Conservation (phyloP, 2,329 filamentous ascomycete genomes). For the Parascedosporium putredinis region DNA sequence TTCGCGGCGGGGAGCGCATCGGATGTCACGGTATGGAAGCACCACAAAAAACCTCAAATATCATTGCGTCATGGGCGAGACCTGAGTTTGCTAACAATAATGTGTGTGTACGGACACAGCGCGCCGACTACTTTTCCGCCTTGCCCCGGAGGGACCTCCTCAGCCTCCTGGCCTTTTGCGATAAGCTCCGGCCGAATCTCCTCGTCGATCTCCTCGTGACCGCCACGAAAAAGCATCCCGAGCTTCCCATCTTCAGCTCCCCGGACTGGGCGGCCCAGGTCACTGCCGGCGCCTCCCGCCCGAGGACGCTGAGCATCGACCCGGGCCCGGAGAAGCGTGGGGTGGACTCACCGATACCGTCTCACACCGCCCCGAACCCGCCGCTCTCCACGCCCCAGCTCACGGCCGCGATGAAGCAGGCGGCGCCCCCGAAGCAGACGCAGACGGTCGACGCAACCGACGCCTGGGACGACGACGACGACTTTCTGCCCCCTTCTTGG, state of each 20-base stretch:
- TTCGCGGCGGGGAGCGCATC: conserved; percentile 25
- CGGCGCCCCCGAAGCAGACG: conserved; percentile 12
- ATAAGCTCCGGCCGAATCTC: conserved; percentile 29
- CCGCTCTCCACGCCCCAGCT: conserved; percentile 8
- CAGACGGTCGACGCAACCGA: conserved; percentile 15
- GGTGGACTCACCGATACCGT: neutral
- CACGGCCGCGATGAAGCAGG: neutral
- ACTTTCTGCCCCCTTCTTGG: conserved; percentile 29
- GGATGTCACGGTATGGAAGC: conserved; percentile 18
- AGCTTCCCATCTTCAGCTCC: conserved; percentile 30
- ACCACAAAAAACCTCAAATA: neutral
- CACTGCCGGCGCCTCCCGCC: neutral
- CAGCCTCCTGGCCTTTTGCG: conserved; percentile 29
- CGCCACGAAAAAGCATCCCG: conserved; percentile 30
- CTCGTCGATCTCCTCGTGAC: conserved; percentile 30
- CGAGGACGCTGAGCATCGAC: conserved; percentile 9
- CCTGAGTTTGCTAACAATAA: too few relatives aligned
- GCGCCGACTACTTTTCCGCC: conserved; percentile 27
- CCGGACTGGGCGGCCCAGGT: conserved; percentile 27
- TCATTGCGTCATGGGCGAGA: too few relatives aligned
- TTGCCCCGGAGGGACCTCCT: conserved; percentile 28
- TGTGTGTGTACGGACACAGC: too few relatives aligned
- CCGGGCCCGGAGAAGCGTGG: neutral
- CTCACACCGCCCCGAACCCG: neutral
- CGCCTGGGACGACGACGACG: conserved; percentile 19